Conservation (phyloP, 2,329 filamentous ascomycete genomes). For the Akanthomyces muscarius region DNA sequence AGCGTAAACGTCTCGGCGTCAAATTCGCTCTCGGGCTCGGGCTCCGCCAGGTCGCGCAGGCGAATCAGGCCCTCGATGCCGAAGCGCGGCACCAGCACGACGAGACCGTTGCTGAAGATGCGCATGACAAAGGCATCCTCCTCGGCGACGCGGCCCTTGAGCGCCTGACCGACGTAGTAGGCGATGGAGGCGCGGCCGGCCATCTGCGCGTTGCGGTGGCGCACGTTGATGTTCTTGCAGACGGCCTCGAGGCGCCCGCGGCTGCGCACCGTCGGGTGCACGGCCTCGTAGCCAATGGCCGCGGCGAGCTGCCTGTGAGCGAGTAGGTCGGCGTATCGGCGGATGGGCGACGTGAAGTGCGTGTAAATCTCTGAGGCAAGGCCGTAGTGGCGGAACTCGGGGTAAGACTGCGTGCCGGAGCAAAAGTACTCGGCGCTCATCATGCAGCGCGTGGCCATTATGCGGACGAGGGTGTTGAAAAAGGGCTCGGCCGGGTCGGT, state of each 20-base stretch:
- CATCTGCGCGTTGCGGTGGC: slow-evolving; percentile 95
- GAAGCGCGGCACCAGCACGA: slow-evolving; percentile 92
- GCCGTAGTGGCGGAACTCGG: slow-evolving; percentile 95
- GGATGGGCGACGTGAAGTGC: slow-evolving; percentile 96
- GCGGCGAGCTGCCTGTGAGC: slow-evolving; percentile 93
- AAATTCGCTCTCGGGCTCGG: slow-evolving; percentile 75
- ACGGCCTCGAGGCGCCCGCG: slow-evolving; percentile 84
- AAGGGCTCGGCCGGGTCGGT: slow-evolving; percentile 78
- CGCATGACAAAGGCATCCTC: slow-evolving; percentile 97
- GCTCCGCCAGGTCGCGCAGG: slow-evolving; percentile 73
- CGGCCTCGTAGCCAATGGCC: slow-evolving; percentile 85
- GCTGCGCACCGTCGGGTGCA: slow-evolving; percentile 77
- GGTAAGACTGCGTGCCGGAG: slow-evolving; percentile 85
- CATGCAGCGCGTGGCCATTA: slow-evolving; percentile 98
- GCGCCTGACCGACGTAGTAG: slow-evolving; percentile 95
- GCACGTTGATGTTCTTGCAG: slow-evolving; percentile 97
- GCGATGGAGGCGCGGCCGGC: slow-evolving; percentile 91
- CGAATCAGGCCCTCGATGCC: slow-evolving; percentile 92
- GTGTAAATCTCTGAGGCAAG: slow-evolving; percentile 97
- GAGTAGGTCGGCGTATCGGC: slow-evolving; percentile 93
- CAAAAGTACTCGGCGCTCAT: slow-evolving; percentile 98
- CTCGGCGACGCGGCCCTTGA: slow-evolving; percentile 70
- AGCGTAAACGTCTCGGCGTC: slow-evolving; percentile 84
- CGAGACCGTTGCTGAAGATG: slow-evolving; percentile 95
- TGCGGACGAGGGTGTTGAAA: slow-evolving; percentile 97